phyloP scores from a whole-genome alignment of 192 early-diverging fungal genomes.

The Lunasporangiospora selenospora region DNA sequence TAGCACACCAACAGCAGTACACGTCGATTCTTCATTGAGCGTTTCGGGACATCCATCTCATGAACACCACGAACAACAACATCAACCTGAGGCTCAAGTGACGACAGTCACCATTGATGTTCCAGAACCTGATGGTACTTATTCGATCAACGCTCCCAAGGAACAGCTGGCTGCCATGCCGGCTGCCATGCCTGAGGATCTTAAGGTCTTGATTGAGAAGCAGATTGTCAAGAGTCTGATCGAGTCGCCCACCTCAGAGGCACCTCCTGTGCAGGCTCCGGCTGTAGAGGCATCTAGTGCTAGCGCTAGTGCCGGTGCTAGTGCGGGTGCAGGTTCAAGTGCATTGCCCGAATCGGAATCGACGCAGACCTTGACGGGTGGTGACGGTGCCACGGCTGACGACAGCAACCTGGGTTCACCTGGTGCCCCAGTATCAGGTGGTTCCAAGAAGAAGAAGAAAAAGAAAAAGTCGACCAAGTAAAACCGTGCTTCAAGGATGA shows the following conservation, averaged over 20 bases:
- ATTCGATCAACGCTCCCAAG: neutral
- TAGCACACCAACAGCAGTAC: too few species aligned
- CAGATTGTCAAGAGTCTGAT: neutral
- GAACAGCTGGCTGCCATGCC: neutral
- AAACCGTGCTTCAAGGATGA: too few species aligned
- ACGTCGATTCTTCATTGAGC: too few species aligned
- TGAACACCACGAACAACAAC: too few species aligned
- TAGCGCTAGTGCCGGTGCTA: too few species aligned
- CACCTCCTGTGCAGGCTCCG: neutral
- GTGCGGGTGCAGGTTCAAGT: too few species aligned
- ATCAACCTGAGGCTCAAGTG: too few species aligned
- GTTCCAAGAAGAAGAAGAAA: constrained; percentile 37
- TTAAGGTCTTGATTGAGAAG: neutral
- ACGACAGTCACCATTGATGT: neutral
- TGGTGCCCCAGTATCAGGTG: neutral
- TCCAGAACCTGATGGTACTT: neutral
- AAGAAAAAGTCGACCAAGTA: constrained; percentile 43
- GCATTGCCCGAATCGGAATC: constrained; percentile 6
- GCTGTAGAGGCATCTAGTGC: neutral
- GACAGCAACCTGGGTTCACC: too few species aligned
- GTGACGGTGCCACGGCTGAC: neutral
- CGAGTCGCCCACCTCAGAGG: neutral
- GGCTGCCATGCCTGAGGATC: neutral
- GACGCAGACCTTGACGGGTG: constrained; percentile 1
- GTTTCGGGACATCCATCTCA: too few species aligned